Base-by-base conservation (phyloP, 176 grass and related monocot species). In the Bolboschoenus planiculmis region DNA sequence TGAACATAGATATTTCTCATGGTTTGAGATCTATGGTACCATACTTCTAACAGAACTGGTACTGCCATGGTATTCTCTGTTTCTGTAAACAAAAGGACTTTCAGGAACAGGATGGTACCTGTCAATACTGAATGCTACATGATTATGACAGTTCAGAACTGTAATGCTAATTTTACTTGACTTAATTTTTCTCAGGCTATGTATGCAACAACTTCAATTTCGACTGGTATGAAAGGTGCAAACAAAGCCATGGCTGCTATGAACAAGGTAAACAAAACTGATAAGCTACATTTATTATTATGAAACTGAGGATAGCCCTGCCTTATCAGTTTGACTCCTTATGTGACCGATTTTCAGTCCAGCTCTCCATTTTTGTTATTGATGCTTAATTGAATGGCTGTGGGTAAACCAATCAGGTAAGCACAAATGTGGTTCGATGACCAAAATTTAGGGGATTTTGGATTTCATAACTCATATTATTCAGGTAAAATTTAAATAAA, bases 231-330 rank as follows among this genome's bases (percentile, higher is more conserved):
- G 96, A 99, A 99, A 86, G 96, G 96, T 62, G 96, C 92, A 84
- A 99, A 93, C 86, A 99, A 93, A 93, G 96, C 92, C 50, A 99
- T 99, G 96, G 82, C 96, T 80, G 90, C 96, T 30, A 99, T 99
- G 96, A 99, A 99, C 87, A 99, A 99, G 96, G 96, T 95, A 90
- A 4, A 40, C 33, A 44, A 34, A 66, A 34, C 83, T 43, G 29
- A 53, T 65, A 85, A 9, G 66, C 82, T 82, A 83, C 44, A 36
- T 66, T 91, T 60, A 35, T 13, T 79, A 55, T 68, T 84, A 7
- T 48, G 62, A 24, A 73, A 73, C 15, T 68, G 70, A 67, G 11
- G 42, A 83, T 55, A 56, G 3, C 18, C 10, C 81, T 40, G 63
- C 47, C 27, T 78, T 26, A 78, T 79, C 34, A 87, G 7, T 75